phyloP scores from a whole-genome alignment of 176 grass and related monocot species.

The Poa annua region DNA sequence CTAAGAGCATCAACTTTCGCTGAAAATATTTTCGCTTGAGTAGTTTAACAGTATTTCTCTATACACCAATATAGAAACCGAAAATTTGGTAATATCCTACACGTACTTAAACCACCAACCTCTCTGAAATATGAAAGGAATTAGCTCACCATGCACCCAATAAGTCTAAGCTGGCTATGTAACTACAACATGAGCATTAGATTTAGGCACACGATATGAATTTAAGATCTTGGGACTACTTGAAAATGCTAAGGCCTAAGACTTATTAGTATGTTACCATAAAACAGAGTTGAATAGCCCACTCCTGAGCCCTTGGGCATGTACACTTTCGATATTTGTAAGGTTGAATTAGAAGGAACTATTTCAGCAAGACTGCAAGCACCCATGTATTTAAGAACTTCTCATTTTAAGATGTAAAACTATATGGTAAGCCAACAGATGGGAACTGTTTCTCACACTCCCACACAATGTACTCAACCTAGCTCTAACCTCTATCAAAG shows the following conservation, averaged over 20 bases:
- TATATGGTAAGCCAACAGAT: not conserved
- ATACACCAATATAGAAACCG: not conserved
- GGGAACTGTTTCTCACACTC: slow-evolving; percentile 9
- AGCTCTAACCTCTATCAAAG: slow-evolving; percentile 15
- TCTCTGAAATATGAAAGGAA: not conserved
- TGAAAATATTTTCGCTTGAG: not conserved
- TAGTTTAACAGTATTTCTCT: slow-evolving; percentile 8
- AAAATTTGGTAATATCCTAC: not conserved
- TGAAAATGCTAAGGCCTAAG: slow-evolving; percentile 16
- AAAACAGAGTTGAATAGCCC: slow-evolving; percentile 8
- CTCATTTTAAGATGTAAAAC: not conserved
- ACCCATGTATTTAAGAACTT: not conserved
- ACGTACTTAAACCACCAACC: not conserved
- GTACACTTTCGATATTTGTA: not conserved
- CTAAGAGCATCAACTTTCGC: slow-evolving; percentile 13
- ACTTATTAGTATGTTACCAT: not conserved
- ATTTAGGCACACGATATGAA: not conserved
- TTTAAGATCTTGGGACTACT: not conserved
- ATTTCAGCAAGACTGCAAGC: not conserved
- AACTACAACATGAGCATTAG: not conserved
- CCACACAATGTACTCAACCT: not conserved
- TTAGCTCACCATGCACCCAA: not conserved
- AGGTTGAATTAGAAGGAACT: slow-evolving; percentile 35
- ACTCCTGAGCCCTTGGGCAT: not conserved
- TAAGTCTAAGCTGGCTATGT: not conserved